Base-by-base conservation (phyloP, 1,284 basidiomycete species). In the Ustilago bromivora region DNA sequence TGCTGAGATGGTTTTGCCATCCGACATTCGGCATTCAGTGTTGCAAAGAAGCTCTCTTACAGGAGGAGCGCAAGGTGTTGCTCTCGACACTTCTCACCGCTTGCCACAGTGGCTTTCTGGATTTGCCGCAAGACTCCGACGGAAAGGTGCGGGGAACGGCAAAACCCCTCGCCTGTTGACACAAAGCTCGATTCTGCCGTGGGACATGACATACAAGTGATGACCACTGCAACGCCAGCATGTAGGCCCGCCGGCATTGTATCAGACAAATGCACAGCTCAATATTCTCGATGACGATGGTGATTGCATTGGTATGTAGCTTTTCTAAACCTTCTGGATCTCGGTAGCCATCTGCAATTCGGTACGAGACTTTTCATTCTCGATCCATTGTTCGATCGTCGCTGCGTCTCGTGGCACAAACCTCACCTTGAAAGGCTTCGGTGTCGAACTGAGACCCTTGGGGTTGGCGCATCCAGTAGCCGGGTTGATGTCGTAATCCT, bases 381-480 rank as follows among this genome's bases (percentile, higher is more conserved):
- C 69, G 54, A 76, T 61, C 71, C 71, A 77, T 15, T 52, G 40
- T 36, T 71, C 62, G 31, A 77, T 57, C 10, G 62, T 51, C 3
- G 54, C 53, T 0, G 32, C 19, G 46, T 77, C 66, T 17, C 75
- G 31, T 2, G 75, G 75, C 23, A 74, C 71, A 38, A 77, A 77
- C 12, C 71, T 36, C 12, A 77, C 49, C 60, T 77, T 77, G 70
- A 77, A 77, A 15, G 65, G 65, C 40, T 77, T 77, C 0, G 75
- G 75, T 4, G 63, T 67, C 17, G 62, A 66, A 17, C 75, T 77
- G 17, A 77, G 52, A 32, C 75, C 75, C 11, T 66, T 66, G 17
- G 75, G 75, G 36, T 77, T 77, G 10, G 75, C 75, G 53, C 75
- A 77, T 3, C 62, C 75, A 2, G 75, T 77, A 4, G 59, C 66